Percentiles rank a stretch among this genome's conserved stretches.
These are phyloP conservation scores for Quercus robur DNA, from an alignment of 306 rosid species.

Conservation along the genomic window DNA sequence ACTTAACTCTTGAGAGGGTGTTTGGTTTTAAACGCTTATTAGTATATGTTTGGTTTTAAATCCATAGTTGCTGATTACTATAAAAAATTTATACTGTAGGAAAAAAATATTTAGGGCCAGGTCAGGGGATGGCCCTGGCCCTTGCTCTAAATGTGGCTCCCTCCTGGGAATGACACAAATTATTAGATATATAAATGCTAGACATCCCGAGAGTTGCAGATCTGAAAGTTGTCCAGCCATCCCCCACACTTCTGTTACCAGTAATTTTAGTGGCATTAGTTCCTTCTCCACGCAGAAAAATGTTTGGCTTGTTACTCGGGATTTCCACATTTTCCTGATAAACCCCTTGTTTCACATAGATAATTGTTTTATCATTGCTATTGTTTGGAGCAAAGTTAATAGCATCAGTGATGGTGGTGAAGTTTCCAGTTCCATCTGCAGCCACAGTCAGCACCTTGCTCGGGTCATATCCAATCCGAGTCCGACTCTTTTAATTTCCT, in stretches of 20 bases:
- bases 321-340: constrained; percentile 72
- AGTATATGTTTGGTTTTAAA: too few relatives aligned
- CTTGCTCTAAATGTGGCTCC: not conserved
- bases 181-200: not conserved
- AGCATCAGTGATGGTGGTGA: constrained; percentile 61
- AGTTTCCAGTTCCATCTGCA: constrained; percentile 66
- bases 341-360: constrained; percentile 54
- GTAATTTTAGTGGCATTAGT: constrained; percentile 55
- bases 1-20: too few relatives aligned
- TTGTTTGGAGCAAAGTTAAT: constrained; percentile 61
- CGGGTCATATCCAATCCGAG: constrained; percentile 24
- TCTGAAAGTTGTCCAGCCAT: constrained; percentile 77
- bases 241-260: constrained; percentile 47
- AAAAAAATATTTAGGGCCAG: too few relatives aligned
- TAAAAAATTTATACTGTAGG: too few relatives aligned
- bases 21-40: too few relatives aligned
- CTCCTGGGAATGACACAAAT: too few relatives aligned
- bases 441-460: constrained; percentile 52
- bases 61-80: too few relatives aligned
- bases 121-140: too few relatives aligned
- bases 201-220: constrained; percentile 69
- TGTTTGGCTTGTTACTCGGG: constrained; percentile 60
- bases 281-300: constrained; percentile 77
- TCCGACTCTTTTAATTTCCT: too few relatives aligned
- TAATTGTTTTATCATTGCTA: constrained; percentile 49